These are phyloP conservation scores for Colletotrichum theobromicola DNA, from an alignment of 2,329 filamentous ascomycete genomes.

Conservation along the genomic window DNA sequence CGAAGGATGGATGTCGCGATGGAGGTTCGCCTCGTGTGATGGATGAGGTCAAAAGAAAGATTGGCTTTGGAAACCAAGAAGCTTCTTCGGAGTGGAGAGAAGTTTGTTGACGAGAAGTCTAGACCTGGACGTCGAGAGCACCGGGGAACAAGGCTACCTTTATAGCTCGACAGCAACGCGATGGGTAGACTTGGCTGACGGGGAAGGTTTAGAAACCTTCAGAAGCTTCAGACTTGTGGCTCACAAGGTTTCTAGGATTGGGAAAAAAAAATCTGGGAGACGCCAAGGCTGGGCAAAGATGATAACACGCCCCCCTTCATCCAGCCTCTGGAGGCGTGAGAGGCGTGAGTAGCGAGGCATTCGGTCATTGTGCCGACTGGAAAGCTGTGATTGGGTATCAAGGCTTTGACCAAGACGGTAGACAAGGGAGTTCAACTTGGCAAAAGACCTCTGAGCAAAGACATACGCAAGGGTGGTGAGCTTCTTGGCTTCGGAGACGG, in stretches of 20 bases:
- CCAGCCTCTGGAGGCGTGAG: not conserved
- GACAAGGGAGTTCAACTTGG: slow-evolving; percentile 17
- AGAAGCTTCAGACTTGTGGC: slow-evolving; percentile 6
- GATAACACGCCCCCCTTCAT: slow-evolving; percentile 15
- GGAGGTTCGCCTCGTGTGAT: not conserved
- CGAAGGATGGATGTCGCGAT: not conserved
- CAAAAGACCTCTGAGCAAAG: slow-evolving; percentile 10
- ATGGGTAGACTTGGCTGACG: slow-evolving; percentile 7
- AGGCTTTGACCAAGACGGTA: slow-evolving; percentile 7
- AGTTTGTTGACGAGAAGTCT: not conserved
- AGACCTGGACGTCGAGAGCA: not conserved
- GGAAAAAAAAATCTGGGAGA: not conserved
- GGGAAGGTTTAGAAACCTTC: slow-evolving; percentile 13
- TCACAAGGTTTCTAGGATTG: not conserved
- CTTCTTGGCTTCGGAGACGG: slow-evolving; percentile 10
- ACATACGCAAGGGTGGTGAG: slow-evolving; percentile 16
- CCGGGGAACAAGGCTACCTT: slow-evolving; percentile 18
- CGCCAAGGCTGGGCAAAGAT: slow-evolving; percentile 19
- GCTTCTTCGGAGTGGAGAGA: slow-evolving; percentile 8
- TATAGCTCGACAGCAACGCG: slow-evolving; percentile 11
- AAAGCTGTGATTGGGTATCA: slow-evolving; percentile 6
- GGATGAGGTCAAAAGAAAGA: not conserved
- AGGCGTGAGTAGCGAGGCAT: not conserved
- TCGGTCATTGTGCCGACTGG: slow-evolving; percentile 18
- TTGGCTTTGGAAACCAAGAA: slow-evolving; percentile 1